Percentiles rank a stretch among this genome's conserved stretches.
Evolutionary conservation across 2,329 filamentous ascomycete species (phyloP).

Genomic region (Rasamsonia emersonii): DNA sequence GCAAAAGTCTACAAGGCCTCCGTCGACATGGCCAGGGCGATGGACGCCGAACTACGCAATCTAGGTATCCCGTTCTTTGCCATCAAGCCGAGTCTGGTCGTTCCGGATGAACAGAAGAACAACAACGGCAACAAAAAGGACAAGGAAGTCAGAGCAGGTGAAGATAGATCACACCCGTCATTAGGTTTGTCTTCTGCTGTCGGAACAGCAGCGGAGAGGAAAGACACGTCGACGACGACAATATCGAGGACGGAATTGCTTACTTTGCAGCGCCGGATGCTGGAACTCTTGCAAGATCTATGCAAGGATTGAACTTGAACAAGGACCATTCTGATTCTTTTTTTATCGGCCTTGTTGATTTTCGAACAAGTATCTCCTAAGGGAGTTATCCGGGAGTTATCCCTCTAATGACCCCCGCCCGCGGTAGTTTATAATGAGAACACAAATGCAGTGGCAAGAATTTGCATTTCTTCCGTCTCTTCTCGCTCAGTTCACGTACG

Average conservation of each 20-base stretch:
- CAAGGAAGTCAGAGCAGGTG: too few species aligned
- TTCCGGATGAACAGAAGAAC: constrained; percentile 15
- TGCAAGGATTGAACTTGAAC: constrained; percentile 32
- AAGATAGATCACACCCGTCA: neutral
- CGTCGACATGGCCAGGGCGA: constrained; percentile 50
- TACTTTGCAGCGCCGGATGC: constrained; percentile 39
- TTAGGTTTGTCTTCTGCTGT: neutral
- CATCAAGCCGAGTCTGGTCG: constrained; percentile 37
- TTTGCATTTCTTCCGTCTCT: too few species aligned
- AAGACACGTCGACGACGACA: constrained; percentile 9
- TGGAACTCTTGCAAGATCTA: constrained; percentile 44
- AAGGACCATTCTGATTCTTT: too few species aligned
- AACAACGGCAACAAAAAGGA: neutral
- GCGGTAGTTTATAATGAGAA: too few species aligned
- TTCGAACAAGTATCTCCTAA: too few species aligned
- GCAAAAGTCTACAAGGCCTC: constrained; percentile 54
- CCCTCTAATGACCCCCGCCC: too few species aligned
- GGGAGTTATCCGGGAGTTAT: too few species aligned
- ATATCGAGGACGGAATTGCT: constrained; percentile 36
- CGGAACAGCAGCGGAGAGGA: constrained; percentile 10
- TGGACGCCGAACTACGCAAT: constrained; percentile 46
- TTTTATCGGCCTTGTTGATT: too few species aligned
- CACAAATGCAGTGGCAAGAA: too few species aligned
- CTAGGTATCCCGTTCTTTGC: constrained; percentile 56
- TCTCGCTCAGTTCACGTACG: too few species aligned